Conservation (phyloP, 805 yeast genomes). For the Sugiyamaella lignohabitans region DNA sequence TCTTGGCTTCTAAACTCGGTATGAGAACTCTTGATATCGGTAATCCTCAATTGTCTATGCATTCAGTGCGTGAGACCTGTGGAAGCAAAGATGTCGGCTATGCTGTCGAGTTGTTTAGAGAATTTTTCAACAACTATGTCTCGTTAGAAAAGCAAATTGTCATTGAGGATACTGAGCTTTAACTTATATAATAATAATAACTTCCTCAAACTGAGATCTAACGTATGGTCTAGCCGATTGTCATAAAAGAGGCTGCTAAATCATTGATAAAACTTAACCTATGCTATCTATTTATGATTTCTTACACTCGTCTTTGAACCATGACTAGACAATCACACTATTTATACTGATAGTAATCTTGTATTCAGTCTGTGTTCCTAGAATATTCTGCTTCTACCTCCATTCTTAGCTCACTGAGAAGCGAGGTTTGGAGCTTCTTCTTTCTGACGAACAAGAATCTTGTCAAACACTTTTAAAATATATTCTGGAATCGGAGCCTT, state of each 20-base stretch:
- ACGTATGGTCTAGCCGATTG: too few relatives aligned
- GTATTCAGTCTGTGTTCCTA: too few relatives aligned
- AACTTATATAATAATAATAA: too few relatives aligned
- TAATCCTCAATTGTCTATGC: constrained; percentile 90
- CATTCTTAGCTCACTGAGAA: neutral
- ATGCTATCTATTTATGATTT: too few relatives aligned
- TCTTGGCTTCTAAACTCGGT: constrained; percentile 80
- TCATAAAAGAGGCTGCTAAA: too few relatives aligned
- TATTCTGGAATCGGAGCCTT: constrained; percentile 28
- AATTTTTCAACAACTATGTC: constrained; percentile 45
- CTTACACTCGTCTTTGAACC: too few relatives aligned
- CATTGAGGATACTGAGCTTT: constrained; percentile 14
- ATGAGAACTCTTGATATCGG: constrained; percentile 85
- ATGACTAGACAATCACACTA: too few relatives aligned
- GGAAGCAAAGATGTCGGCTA: constrained; percentile 67
- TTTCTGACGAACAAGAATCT: constrained; percentile 9
- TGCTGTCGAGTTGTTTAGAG: constrained; percentile 54
- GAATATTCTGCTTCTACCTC: neutral
- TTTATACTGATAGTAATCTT: too few relatives aligned
- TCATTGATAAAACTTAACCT: too few relatives aligned
- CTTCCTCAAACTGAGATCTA: too few relatives aligned
- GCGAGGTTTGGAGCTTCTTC: neutral
- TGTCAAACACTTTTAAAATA: constrained; percentile 19
- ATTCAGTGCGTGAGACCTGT: constrained; percentile 86
- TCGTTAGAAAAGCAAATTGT: constrained; percentile 18